Conservation (phyloP, 305 asterid genomes). For the Rubia tinctorum region DNA sequence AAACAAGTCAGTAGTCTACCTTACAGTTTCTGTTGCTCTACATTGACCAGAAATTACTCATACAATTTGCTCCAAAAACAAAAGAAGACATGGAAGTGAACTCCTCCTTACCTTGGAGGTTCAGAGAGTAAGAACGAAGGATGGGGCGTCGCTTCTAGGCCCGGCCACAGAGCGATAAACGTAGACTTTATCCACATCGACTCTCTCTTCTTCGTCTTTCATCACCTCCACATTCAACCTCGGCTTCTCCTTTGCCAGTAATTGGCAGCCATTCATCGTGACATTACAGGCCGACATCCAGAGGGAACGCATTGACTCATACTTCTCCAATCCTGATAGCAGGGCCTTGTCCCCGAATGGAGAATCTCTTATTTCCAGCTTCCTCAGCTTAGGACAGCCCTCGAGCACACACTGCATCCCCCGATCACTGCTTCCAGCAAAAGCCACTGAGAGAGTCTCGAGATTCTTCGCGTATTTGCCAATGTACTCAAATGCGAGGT, state of each 20-base stretch:
- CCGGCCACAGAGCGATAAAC: slow-evolving; percentile 89
- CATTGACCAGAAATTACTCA: background rate
- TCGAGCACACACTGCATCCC: slow-evolving; percentile 74
- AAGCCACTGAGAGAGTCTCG: slow-evolving; percentile 85
- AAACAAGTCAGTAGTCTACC: slow-evolving; percentile 8
- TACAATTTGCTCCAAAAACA: background rate
- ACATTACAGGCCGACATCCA: slow-evolving; percentile 91
- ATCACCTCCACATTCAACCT: slow-evolving; percentile 83
- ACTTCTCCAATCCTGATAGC: slow-evolving; percentile 54
- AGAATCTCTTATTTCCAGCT: slow-evolving; percentile 89
- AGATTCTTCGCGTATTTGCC: slow-evolving; percentile 76
- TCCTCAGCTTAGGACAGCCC: slow-evolving; percentile 81
- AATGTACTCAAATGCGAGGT: slow-evolving; percentile 68
- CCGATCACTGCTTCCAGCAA: slow-evolving; percentile 82
- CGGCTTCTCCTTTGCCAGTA: slow-evolving; percentile 63
- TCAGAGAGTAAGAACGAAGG: slow-evolving; percentile 44
- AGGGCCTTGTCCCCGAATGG: slow-evolving; percentile 83
- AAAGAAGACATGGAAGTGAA: background rate
- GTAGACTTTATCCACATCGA: slow-evolving; percentile 53
- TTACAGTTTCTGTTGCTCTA: background rate
- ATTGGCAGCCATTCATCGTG: slow-evolving; percentile 59
- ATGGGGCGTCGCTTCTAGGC: slow-evolving; percentile 77
- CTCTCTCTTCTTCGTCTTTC: slow-evolving; percentile 36
- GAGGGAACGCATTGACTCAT: slow-evolving; percentile 71
- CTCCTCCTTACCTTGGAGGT: slow-evolving; percentile 11